Conservation (phyloP, 345 rosid genomes). For the Eucalyptus tenuipes region DNA sequence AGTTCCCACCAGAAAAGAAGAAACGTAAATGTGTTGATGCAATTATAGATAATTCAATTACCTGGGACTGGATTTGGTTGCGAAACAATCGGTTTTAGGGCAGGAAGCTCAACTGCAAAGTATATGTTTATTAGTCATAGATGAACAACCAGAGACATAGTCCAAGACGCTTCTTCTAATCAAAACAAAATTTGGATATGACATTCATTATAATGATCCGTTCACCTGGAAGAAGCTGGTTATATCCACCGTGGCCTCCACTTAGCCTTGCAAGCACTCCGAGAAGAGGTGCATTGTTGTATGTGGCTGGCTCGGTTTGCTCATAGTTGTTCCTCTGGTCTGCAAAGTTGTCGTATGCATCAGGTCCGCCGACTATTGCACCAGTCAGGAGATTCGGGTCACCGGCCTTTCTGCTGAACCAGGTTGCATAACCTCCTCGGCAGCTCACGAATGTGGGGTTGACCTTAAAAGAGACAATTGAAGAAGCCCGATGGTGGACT, state of each 20-base stretch:
- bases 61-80: slow-evolving; percentile 55
- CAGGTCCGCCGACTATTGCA: slow-evolving; percentile 95
- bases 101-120: slow-evolving; percentile 39
- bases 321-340: slow-evolving; percentile 90
- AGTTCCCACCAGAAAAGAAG: background rate
- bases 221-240: slow-evolving; percentile 91
- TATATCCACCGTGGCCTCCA: slow-evolving; percentile 52
- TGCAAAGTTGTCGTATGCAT: slow-evolving; percentile 85
- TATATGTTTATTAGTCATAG: background rate
- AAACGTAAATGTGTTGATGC: background rate
- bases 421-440: slow-evolving; percentile 91
- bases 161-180: background rate
- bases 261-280: slow-evolving; percentile 77
- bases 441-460: slow-evolving; percentile 61
- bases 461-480: slow-evolving; percentile 75
- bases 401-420: slow-evolving; percentile 62
- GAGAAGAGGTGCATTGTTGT: slow-evolving; percentile 92
- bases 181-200: background rate
- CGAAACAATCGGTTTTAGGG: slow-evolving; percentile 20
- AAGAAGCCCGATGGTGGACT: slow-evolving; percentile 92
- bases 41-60: background rate
- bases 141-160: background rate
- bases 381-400: slow-evolving; percentile 87
- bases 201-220: background rate
- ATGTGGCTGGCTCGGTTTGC: slow-evolving; percentile 98